Evolutionary conservation across 2,329 filamentous ascomycete species (phyloP).

Genomic region (Aspergillus transmontanensis): DNA sequence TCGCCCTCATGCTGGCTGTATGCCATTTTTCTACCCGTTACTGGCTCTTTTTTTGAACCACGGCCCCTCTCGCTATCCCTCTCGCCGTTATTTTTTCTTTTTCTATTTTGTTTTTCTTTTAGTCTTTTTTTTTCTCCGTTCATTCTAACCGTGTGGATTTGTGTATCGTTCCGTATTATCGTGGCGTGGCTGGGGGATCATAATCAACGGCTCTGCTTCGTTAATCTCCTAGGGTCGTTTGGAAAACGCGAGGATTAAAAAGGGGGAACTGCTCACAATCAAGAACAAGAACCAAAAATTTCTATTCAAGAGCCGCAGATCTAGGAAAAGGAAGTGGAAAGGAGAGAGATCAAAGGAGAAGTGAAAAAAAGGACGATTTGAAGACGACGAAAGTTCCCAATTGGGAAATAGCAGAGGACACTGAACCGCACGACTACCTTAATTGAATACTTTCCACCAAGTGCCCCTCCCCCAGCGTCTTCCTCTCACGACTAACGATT

Average conservation of each 20-base stretch:
- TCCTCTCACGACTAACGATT: conserved; percentile 4
- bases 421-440: conserved; percentile 8
- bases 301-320: neutral
- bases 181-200: conserved; percentile 3
- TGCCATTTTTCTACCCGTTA: conserved; percentile 22
- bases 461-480: conserved; percentile 10
- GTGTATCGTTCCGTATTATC: neutral
- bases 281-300: conserved; percentile 1
- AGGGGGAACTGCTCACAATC: neutral
- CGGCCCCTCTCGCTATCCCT: conserved; percentile 19
- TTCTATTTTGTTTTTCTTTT: conserved; percentile 2
- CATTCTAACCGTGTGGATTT: neutral
- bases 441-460: conserved; percentile 1
- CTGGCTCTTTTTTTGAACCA: conserved; percentile 19
- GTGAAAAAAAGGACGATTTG: conserved; percentile 3
- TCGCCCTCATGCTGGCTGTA: conserved; percentile 23
- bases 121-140: neutral
- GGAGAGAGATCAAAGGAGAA: conserved; percentile 2
- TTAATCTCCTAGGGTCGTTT: conserved; percentile 7
- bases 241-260: neutral
- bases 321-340: neutral
- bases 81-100: neutral
- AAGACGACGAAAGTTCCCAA: conserved; percentile 14
- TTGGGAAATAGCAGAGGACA: conserved; percentile 19
- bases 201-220: neutral